Evolutionary conservation across 1,284 basidiomycete species (phyloP).

Genomic region (Afroboletus lepidellus): DNA sequence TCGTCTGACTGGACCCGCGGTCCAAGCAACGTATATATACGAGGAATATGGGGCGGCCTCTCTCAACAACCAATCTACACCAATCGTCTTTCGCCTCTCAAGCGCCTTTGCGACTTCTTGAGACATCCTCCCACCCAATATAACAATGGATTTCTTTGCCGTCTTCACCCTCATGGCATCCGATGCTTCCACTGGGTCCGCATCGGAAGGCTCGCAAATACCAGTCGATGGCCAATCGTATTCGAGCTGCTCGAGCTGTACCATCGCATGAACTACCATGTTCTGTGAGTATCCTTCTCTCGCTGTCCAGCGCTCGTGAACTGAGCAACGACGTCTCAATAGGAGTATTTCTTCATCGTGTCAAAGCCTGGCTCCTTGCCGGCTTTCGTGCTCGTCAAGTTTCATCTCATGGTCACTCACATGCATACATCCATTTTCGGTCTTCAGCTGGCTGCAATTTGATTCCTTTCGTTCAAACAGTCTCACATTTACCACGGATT

Average conservation of each 20-base stretch:
- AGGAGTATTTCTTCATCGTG: constrained; percentile 6
- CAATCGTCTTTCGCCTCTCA: constrained; percentile 7
- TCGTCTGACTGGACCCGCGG: not conserved
- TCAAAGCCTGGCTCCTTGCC: not conserved
- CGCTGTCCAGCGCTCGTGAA: not conserved
- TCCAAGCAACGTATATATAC: constrained; percentile 22
- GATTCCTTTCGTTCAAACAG: constrained; percentile 13
- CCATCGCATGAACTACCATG: constrained; percentile 16
- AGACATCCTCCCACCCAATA: constrained; percentile 7
- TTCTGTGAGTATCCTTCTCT: constrained; percentile 13
- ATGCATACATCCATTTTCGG: constrained; percentile 1
- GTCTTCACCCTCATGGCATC: not conserved
- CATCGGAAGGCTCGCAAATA: constrained; percentile 6
- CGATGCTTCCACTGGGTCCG: not conserved
- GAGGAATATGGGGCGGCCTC: not conserved
- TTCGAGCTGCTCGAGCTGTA: not conserved
- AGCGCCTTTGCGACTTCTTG: constrained; percentile 1
- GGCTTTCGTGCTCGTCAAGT: not conserved
- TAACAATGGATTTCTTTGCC: constrained; percentile 21
- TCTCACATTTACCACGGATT: constrained; percentile 14
- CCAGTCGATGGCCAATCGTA: constrained; percentile 9
- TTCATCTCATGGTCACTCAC: not conserved
- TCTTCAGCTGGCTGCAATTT: constrained; percentile 7
- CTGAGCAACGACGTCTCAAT: constrained; percentile 1
- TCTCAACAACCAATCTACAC: not conserved